Percentiles rank a stretch among this genome's conserved stretches.
These are phyloP conservation scores for Chalciporus piperatus DNA, from an alignment of 768 basidiomycete genomes.

Conservation along the genomic window DNA sequence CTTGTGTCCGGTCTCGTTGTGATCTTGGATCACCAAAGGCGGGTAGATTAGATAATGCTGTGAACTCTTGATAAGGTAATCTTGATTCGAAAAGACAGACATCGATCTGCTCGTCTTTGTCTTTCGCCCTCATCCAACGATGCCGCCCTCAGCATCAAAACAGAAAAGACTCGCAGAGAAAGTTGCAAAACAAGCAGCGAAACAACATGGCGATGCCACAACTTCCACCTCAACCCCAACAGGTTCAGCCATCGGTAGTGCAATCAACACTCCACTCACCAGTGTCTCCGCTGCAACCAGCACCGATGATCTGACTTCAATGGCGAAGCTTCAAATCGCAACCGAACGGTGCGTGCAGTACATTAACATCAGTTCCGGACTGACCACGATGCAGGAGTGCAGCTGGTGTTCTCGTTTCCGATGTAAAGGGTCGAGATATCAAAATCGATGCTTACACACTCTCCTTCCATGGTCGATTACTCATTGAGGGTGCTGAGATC, in stretches of 20 bases:
- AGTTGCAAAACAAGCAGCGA: constrained; percentile 76
- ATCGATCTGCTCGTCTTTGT: constrained; percentile 29
- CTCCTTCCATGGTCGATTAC: constrained; percentile 93
- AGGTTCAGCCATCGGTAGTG: constrained; percentile 62
- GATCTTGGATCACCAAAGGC: too few species aligned
- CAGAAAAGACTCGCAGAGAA: constrained; percentile 96
- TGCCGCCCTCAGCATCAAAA: constrained; percentile 80
- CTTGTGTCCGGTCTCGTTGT: too few species aligned
- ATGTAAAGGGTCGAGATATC: constrained; percentile 91
- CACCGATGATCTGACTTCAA: constrained; percentile 74
- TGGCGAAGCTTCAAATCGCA: constrained; percentile 87
- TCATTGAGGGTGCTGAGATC: constrained; percentile 64
- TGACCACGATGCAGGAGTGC: constrained; percentile 60
- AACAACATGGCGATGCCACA: constrained; percentile 40
- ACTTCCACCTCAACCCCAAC: constrained; percentile 59
- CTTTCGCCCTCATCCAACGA: constrained; percentile 27
- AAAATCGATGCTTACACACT: constrained; percentile 95
- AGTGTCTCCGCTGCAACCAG: constrained; percentile 77
- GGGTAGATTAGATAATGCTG: constrained; percentile 26
- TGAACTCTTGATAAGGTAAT: constrained; percentile 19
- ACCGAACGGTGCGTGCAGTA: constrained; percentile 71
- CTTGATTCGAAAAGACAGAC: constrained; percentile 10
- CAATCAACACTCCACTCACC: constrained; percentile 77
- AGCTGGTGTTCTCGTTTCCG: constrained; percentile 89
- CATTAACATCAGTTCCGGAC: not conserved